Evolutionary conservation across 2,329 filamentous ascomycete species (phyloP).

Genomic region (Aspergillus costaricaensis): DNA sequence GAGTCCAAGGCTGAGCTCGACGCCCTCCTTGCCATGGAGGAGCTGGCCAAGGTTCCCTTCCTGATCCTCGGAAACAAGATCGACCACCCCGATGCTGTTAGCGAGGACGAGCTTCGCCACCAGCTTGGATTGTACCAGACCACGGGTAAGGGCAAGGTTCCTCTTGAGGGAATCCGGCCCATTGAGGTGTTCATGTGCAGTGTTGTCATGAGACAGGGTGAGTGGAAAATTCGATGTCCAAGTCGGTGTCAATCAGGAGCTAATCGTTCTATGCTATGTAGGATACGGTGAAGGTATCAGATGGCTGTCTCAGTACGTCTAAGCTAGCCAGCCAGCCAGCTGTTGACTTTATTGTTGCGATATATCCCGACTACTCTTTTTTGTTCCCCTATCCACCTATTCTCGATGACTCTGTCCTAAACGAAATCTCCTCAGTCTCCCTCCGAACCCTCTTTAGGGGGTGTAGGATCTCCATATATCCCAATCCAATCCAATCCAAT

Average conservation of each 20-base stretch:
- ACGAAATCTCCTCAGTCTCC: background rate
- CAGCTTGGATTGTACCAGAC: constrained; percentile 94
- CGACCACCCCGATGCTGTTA: constrained; percentile 92
- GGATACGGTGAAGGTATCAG: constrained; percentile 87
- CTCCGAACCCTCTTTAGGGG: background rate
- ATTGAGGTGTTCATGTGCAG: constrained; percentile 99
- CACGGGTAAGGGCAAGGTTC: constrained; percentile 92
- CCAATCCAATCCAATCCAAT: background rate
- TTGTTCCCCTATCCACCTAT: background rate
- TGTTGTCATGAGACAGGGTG: constrained; percentile 94
- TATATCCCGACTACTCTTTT: constrained; percentile 3
- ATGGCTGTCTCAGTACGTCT: constrained; percentile 92
- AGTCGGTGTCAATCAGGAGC: background rate
- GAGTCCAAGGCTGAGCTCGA: constrained; percentile 98
- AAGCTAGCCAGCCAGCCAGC: constrained; percentile 35
- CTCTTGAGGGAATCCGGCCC: constrained; percentile 85
- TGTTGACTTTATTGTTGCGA: background rate
- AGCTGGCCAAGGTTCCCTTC: constrained; percentile 92
- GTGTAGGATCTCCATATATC: background rate
- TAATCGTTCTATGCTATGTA: constrained; percentile 32
- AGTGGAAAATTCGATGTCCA: constrained; percentile 31
- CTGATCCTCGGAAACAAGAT: constrained; percentile 99
- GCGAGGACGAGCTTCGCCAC: constrained; percentile 91
- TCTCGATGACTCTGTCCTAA: background rate
- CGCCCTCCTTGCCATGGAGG: constrained; percentile 93